Conservation (phyloP, 2,329 filamentous ascomycete genomes). For the Aotearoamyces nothofagi region DNA sequence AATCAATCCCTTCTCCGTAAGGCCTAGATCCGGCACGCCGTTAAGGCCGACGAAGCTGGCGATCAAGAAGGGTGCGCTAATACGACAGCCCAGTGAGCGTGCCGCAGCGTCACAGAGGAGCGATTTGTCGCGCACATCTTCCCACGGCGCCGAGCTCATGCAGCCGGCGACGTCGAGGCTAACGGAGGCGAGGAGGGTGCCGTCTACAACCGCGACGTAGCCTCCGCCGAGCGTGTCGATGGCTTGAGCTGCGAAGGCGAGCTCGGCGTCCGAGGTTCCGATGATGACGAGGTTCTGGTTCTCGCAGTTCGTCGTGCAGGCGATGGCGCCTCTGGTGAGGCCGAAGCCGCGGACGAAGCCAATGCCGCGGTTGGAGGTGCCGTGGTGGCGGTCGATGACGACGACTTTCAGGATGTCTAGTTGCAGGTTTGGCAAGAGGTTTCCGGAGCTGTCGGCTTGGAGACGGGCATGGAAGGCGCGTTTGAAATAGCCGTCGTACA, state of each 20-base stretch:
- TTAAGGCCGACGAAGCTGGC: conserved; percentile 13
- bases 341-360: conserved; percentile 10
- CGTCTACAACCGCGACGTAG: conserved; percentile 8
- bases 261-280: conserved; percentile 10
- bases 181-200: conserved; percentile 7
- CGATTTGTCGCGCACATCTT: conserved; percentile 9
- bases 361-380: conserved; percentile 9
- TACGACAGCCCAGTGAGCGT: conserved; percentile 7
- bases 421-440: conserved; percentile 15
- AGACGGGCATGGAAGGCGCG: conserved; percentile 12
- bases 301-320: conserved; percentile 14
- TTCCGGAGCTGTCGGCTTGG: conserved; percentile 13
- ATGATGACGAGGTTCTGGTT: conserved; percentile 14
- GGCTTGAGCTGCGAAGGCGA: conserved; percentile 8
- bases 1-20: conserved; percentile 11
- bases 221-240: conserved; percentile 8
- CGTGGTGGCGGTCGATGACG: conserved; percentile 12
- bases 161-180: conserved; percentile 13
- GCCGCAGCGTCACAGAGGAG: conserved; percentile 7
- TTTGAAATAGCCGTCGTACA: conserved; percentile 16
- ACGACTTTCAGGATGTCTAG: conserved; percentile 15
- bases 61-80: conserved; percentile 13
- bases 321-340: conserved; percentile 10
- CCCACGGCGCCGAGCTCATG: conserved; percentile 9
- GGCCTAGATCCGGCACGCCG: conserved; percentile 9